These are phyloP conservation scores for Arxiozyma bovina DNA, from an alignment of 1,139 yeast species.

Conservation along the genomic window DNA sequence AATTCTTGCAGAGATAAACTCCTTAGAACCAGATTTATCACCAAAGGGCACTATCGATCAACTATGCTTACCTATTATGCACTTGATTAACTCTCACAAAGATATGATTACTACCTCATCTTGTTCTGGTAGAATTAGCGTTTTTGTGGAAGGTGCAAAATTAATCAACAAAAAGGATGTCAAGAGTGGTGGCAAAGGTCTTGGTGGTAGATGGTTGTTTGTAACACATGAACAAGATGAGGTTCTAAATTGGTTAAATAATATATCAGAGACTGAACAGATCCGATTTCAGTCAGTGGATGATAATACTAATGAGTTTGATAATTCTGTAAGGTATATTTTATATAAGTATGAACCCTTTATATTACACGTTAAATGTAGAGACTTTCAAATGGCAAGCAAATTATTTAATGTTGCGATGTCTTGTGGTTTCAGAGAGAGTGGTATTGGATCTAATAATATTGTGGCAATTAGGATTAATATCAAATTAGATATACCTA, in stretches of 20 bases:
- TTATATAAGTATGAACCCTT: conserved; percentile 77
- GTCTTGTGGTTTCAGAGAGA: conserved; percentile 79
- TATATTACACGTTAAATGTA: conserved; percentile 73
- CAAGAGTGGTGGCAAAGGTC: conserved; percentile 76
- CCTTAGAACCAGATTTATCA: conserved; percentile 54
- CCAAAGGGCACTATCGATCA: conserved; percentile 81
- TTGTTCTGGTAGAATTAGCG: conserved; percentile 80
- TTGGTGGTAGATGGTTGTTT: conserved; percentile 78
- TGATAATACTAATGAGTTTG: conserved; percentile 3
- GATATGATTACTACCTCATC: conserved; percentile 82
- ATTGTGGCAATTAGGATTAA: conserved; percentile 66
- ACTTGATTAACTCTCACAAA: conserved; percentile 49
- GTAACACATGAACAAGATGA: conserved; percentile 57
- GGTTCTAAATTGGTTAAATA: conserved; percentile 45
- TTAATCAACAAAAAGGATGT: conserved; percentile 3
- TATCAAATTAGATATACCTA: conserved; percentile 63
- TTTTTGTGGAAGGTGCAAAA: conserved; percentile 59
- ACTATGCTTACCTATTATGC: conserved; percentile 60
- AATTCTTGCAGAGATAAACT: conserved; percentile 48
- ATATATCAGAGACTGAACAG: conserved; percentile 6
- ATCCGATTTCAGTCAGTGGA: background rate
- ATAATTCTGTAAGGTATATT: conserved; percentile 38
- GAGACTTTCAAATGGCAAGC: conserved; percentile 51
- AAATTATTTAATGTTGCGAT: conserved; percentile 59
- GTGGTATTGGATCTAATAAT: conserved; percentile 73